A percentile compares a stretch with the other conserved stretches of the same genome.
Conservation (phyloP, 176 grass and related monocot genomes). For the Echinochloa phyllopogon region DNA sequence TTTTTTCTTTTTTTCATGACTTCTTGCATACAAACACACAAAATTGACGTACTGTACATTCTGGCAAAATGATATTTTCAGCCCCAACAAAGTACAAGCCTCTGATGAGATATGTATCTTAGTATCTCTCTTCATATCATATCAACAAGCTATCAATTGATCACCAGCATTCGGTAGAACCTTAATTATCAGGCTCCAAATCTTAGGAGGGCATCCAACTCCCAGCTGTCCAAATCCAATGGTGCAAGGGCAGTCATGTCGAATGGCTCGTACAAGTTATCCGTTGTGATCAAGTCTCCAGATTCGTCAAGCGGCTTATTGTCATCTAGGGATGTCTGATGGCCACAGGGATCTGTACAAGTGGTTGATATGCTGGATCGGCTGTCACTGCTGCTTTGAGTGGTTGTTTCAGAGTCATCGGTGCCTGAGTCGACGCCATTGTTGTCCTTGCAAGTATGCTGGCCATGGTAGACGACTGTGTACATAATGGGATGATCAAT, state of each 20-base stretch:
- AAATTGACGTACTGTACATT: background rate
- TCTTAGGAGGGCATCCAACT: background rate
- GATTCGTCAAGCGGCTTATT: background rate
- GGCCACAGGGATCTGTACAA: background rate
- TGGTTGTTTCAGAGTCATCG: background rate
- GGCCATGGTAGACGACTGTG: conserved; percentile 37
- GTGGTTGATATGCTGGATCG: background rate
- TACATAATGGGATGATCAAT: conserved; percentile 16
- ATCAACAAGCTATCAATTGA: background rate
- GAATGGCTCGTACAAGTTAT: background rate
- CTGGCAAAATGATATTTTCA: background rate
- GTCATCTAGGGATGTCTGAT: background rate
- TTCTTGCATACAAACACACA: background rate
- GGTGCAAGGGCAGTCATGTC: background rate
- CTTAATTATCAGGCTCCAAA: background rate
- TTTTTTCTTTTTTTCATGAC: background rate
- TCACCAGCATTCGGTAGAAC: background rate
- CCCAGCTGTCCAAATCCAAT: conserved; percentile 25
- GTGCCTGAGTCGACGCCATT: background rate
- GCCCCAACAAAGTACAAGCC: background rate
- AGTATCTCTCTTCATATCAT: background rate
- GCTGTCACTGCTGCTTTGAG: background rate
- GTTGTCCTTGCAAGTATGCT: conserved; percentile 46
- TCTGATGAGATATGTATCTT: background rate
- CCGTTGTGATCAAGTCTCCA: background rate